Base-by-base conservation (phyloP, 768 basidiomycete species). In the Lentinula detonsa region DNA sequence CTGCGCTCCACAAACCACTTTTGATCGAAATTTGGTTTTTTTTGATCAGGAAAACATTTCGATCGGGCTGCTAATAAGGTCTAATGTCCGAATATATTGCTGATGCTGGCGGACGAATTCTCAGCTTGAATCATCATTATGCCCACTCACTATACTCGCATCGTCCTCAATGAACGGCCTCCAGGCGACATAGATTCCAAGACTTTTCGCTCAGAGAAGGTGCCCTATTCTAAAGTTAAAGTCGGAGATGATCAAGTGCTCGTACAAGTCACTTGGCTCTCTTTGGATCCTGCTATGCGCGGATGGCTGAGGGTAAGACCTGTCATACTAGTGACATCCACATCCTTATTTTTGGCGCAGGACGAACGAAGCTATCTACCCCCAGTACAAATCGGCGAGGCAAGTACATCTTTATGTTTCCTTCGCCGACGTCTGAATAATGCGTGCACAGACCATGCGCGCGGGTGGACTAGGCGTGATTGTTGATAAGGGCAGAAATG, bases 211-310 rank as follows among this genome's bases (percentile, higher is more conserved):
- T 78, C 74, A 0, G 85, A 89, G 72, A 70, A 75, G 2, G 69
- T 79, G 15, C 76, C 83, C 1, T 80, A 82, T 63, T 75, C 79
- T 64, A 72, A 69, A 52, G 75, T 91, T 56, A 79, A 81, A 67
- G 79, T 85, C 5, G 80, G 78, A 1, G 63, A 71, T 18, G 71
- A 74, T 23, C 78, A 89, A 63, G 85, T 85, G 7, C 76, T 95
- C 50, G 84, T 98, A n/a, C 81, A 85, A 70, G 85, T 90, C 61
- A 85, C 86, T 51, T 95, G 87, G 78, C 68, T 93, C 35, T 87
- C 86, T 37, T 71, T 97, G 64, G 95, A 97, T 67, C 93, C 95
- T 18, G 91, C 93, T 0, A 93, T 94, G 91, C 82, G 93, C 8
- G 85, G 84, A 11, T 97, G 90, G 81, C 68, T 98, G 55, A 83